A percentile compares a stretch with the other conserved stretches of the same genome.
These are phyloP conservation scores for Cutaneotrichosporon mucoides DNA, from an alignment of 1,284 basidiomycete species.

Conservation along the genomic window DNA sequence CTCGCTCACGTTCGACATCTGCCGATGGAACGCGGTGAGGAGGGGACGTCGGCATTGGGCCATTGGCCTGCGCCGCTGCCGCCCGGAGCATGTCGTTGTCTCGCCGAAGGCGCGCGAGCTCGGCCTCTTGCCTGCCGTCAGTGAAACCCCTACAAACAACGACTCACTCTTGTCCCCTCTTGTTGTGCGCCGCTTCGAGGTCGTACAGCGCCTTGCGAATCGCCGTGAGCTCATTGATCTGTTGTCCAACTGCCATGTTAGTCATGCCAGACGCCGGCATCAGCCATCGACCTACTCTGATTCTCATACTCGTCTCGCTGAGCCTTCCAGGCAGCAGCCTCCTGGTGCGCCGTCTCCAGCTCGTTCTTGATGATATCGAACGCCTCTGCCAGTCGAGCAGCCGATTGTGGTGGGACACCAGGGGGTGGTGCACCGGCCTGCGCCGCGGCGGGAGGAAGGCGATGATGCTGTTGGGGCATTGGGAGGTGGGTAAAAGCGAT, in stretches of 20 bases:
- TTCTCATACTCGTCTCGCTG: conserved; percentile 87
- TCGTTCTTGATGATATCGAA: conserved; percentile 81
- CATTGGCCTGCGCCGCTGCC: not conserved
- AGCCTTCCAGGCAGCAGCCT: conserved; percentile 63
- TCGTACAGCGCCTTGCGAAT: conserved; percentile 72
- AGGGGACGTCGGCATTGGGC: conserved; percentile 6
- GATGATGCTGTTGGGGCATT: conserved; percentile 36
- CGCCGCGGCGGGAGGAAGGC: conserved; percentile 37
- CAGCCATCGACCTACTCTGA: conserved; percentile 59
- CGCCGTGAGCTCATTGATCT: conserved; percentile 67
- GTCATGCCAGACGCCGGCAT: not conserved
- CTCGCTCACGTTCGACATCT: conserved; percentile 8
- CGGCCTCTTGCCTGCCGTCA: conserved; percentile 47
- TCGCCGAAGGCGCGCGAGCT: conserved; percentile 61
- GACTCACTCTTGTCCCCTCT: conserved; percentile 60
- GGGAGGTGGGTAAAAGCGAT: not conserved
- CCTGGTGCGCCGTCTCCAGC: conserved; percentile 72
- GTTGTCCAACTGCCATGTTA: conserved; percentile 56
- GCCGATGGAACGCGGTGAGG: conserved; percentile 11
- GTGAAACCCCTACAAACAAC: not conserved
- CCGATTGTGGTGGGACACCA: conserved; percentile 17
- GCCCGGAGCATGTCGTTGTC: conserved; percentile 55
- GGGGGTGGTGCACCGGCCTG: conserved; percentile 27
- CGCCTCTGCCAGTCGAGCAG: conserved; percentile 63
- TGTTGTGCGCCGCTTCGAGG: conserved; percentile 67